Base-by-base conservation (phyloP, 768 basidiomycete genomes). In the Russula ochroleuca region DNA sequence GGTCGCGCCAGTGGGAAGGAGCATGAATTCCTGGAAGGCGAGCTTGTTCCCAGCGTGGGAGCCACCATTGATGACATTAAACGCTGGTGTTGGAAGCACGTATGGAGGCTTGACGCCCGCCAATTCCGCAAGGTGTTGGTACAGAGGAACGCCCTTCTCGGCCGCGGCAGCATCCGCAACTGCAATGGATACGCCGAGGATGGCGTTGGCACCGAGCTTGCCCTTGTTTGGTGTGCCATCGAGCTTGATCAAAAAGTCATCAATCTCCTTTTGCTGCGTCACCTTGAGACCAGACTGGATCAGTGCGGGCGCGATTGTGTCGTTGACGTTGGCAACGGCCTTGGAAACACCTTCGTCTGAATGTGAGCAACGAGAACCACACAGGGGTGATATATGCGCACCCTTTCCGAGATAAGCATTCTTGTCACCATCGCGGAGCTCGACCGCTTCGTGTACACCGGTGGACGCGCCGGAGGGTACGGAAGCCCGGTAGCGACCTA, bases 11-110 rank as follows among this genome's bases (percentile, higher is more conserved):
- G 94, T 95, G 66, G 97, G 96, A 67, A 98, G 83, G 70, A 99
- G 83, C 97, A 99, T 98, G 83, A 99, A 99, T 78, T 99, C 97
- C 79, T 99, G 97, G 92, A 98, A 99, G 43, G 97, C 97, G 67
- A 99, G 90, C 78, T 96, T 95, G 85, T 99, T 99, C 56, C 97
- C 97, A 63, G 97, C 97, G 75, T 99, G 97, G 67, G 96, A 98
- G 68, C 97, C 97, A 76, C 97, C 97, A 79, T 99, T 99, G 83
- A 99, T 99, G 71, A 99, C 97, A 76, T 99, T 99, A 85, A 99
- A 94, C 63, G 92, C 86, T 53, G 97, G 97, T 74, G 78, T 79
- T 65, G 97, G 97, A 71, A 98, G 88, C 65, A 93, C 83, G 77
- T 87, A 98, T 50, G 97, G 96, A 58, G 92, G 81, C 78, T 95